Conservation (phyloP, 2,329 filamentous ascomycete genomes). For the Fusarium beomiforme region DNA sequence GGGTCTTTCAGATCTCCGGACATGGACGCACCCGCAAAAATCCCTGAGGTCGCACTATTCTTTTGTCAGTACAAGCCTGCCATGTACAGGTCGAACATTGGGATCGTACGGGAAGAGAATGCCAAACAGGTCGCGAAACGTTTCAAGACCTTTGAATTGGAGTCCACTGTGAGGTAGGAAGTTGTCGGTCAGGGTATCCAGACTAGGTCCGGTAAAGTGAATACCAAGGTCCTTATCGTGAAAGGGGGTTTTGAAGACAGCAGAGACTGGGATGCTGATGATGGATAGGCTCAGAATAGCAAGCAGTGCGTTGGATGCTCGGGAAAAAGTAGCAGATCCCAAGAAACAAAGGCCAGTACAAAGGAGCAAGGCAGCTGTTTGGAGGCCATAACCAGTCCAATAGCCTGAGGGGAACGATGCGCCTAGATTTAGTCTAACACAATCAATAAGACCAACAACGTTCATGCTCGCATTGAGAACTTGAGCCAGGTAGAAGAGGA, state of each 20-base stretch:
- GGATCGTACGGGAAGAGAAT: conserved; percentile 75
- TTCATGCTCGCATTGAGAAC: conserved; percentile 89
- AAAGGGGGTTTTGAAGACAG: conserved; percentile 75
- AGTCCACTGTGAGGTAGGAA: conserved; percentile 75
- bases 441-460: conserved; percentile 86
- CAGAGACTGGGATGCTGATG: conserved; percentile 84
- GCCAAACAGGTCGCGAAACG: conserved; percentile 84
- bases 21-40: conserved; percentile 84
- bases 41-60: conserved; percentile 61
- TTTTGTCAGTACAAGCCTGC: neutral
- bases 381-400: conserved; percentile 81
- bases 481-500: conserved; percentile 91
- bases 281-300: conserved; percentile 77
- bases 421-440: conserved; percentile 80
- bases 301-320: conserved; percentile 81
- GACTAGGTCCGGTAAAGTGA: conserved; percentile 80
- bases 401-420: conserved; percentile 73
- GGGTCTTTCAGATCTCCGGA: conserved; percentile 86
- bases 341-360: conserved; percentile 82
- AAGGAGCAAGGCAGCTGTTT: conserved; percentile 74
- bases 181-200: conserved; percentile 77
- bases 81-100: neutral
- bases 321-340: conserved; percentile 82
- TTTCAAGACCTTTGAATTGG: conserved; percentile 70
- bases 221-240: conserved; percentile 69